phyloP scores from a whole-genome alignment of 1,139 yeast species.

The Pichia sp. region DNA sequence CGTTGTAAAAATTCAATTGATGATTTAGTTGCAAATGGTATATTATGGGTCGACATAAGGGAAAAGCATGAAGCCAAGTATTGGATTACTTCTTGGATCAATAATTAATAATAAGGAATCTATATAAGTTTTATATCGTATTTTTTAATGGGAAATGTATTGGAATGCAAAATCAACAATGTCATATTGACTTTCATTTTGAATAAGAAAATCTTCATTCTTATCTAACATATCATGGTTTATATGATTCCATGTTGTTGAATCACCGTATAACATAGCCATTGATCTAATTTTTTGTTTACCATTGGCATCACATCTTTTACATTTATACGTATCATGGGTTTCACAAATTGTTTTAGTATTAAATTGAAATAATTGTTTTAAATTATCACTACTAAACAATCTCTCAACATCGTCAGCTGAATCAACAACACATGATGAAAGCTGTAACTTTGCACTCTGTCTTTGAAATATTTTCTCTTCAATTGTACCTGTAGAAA shows the following conservation, averaged over 20 bases:
- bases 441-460: constrained; percentile 87
- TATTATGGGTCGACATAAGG: constrained; percentile 76
- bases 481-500: constrained; percentile 91
- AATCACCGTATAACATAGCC: constrained; percentile 96
- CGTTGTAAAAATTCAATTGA: constrained; percentile 62
- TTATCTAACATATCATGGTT: constrained; percentile 51
- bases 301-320: constrained; percentile 57
- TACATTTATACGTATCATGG: constrained; percentile 87
- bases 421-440: constrained; percentile 96
- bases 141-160: constrained; percentile 65
- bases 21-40: constrained; percentile 75
- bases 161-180: constrained; percentile 88
- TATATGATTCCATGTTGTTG: constrained; percentile 96
- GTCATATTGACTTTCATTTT: constrained; percentile 62
- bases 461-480: constrained; percentile 96
- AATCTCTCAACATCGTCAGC: constrained; percentile 91
- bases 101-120: constrained; percentile 7
- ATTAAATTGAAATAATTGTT: constrained; percentile 68
- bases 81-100: constrained; percentile 59
- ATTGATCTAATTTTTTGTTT: constrained; percentile 63
- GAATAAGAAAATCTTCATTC: constrained; percentile 72
- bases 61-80: constrained; percentile 46
- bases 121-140: neutral
- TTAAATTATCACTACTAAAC: constrained; percentile 75
- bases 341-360: constrained; percentile 76